Evolutionary conservation across 2,329 filamentous ascomycete species (phyloP).

Genomic region (Aspergillus sp.): DNA sequence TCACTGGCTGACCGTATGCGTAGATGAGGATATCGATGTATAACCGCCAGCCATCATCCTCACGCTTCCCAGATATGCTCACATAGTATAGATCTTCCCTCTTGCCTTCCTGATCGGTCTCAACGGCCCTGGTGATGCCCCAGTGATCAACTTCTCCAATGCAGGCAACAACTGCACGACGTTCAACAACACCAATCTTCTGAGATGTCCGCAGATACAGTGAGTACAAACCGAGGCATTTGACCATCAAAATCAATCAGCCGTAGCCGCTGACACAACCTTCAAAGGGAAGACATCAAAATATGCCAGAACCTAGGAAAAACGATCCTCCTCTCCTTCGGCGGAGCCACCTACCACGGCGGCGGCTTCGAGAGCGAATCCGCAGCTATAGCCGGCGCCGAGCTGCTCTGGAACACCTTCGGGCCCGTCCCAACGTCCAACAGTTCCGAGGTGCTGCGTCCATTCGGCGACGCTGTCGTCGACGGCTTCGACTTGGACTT

Average conservation of each 20-base stretch:
- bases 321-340: constrained; percentile 59
- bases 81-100: background rate
- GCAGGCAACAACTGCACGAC: constrained; percentile 49
- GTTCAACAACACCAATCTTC: constrained; percentile 45
- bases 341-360: constrained; percentile 57
- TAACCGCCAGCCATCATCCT: background rate
- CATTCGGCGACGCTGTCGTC: constrained; percentile 54
- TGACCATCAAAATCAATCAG: background rate
- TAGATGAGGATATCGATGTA: constrained; percentile 11
- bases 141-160: constrained; percentile 55
- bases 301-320: constrained; percentile 55
- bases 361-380: constrained; percentile 47
- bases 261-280: constrained; percentile 2
- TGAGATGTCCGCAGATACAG: constrained; percentile 54
- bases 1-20: background rate
- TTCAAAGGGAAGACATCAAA: constrained; percentile 36
- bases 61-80: background rate
- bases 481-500: constrained; percentile 69
- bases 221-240: too few species aligned
- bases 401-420: constrained; percentile 58
- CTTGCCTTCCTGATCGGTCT: constrained; percentile 3
- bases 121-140: background rate
- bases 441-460: constrained; percentile 44
- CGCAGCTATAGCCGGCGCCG: constrained; percentile 45
- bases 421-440: constrained; percentile 41